These are phyloP conservation scores for Mucor velutinosus DNA, from an alignment of 371 early-diverging fungal genomes.

Conservation along the genomic window DNA sequence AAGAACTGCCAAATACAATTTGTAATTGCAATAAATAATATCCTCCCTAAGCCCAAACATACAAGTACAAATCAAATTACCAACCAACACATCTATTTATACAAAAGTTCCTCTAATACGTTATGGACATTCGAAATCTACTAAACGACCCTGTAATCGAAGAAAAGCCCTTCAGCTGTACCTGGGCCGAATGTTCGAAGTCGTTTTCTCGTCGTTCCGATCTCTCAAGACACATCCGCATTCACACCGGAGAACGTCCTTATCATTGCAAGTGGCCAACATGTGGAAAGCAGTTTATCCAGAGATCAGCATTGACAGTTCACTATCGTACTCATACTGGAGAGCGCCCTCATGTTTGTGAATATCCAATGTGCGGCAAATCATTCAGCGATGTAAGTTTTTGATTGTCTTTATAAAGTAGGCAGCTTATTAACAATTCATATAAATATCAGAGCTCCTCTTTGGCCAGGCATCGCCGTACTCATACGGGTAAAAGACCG, in stretches of 20 bases:
- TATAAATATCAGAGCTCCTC: constrained; percentile 45
- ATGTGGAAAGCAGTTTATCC: constrained; percentile 78
- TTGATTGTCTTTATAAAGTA: not conserved
- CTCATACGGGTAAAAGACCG: constrained; percentile 53
- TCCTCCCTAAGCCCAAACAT: not conserved
- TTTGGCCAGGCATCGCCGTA: constrained; percentile 50
- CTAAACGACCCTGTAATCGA: constrained; percentile 33
- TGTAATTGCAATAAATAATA: not conserved
- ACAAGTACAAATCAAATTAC: not conserved
- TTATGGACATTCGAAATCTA: constrained; percentile 52
- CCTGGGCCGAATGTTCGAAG: constrained; percentile 68
- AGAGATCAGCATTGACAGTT: constrained; percentile 80
- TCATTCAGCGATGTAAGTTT: constrained; percentile 61
- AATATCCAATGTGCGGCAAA: constrained; percentile 57
- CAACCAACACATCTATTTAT: constrained; percentile 3
- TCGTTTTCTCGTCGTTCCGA: constrained; percentile 83
- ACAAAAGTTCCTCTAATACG: not conserved
- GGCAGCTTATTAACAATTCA: not conserved
- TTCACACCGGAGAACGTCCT: constrained; percentile 75
- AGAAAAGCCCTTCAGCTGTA: constrained; percentile 62
- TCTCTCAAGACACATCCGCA: constrained; percentile 73
- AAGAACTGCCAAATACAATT: not conserved
- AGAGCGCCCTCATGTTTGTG: constrained; percentile 77
- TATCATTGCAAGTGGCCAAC: constrained; percentile 65
- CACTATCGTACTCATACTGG: constrained; percentile 82